phyloP scores from a whole-genome alignment of 257 asterid genomes.

The Nicotiana tomentosiformis region DNA sequence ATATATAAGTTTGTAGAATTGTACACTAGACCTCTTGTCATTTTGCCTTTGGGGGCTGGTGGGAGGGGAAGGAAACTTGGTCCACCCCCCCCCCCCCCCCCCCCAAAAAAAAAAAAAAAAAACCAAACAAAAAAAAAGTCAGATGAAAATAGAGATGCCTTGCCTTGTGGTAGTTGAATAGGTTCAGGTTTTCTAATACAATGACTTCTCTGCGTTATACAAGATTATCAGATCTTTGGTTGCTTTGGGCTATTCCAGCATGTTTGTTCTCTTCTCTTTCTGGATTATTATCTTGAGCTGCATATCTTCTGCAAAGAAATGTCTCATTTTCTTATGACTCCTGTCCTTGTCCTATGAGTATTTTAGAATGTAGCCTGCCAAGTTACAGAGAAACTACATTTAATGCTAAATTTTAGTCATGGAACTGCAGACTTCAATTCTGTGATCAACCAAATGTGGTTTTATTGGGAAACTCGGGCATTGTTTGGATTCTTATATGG shows the following conservation, averaged over 20 bases:
- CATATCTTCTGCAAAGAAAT: not conserved
- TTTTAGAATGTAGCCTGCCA: not conserved
- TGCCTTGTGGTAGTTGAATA: not conserved
- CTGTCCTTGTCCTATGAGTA: not conserved
- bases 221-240: constrained; percentile 1
- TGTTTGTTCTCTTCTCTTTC: not conserved
- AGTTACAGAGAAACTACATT: not conserved
- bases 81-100: too few relatives aligned
- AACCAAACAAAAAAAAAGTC: not conserved
- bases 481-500: not conserved
- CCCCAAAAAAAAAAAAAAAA: not conserved
- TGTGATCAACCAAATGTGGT: constrained; percentile 1
- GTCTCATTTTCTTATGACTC: not conserved
- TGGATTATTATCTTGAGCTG: constrained; percentile 5
- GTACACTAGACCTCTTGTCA: not conserved
- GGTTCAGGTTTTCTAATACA: not conserved
- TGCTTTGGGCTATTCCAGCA: not conserved
- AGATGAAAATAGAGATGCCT: not conserved
- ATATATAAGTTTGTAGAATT: not conserved
- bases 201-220: not conserved
- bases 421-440: not conserved
- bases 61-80: not conserved
- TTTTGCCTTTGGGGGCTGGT: constrained; percentile 4
- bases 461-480: not conserved
- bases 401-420: not conserved